Evolutionary conservation across 441 rosid species (phyloP), one percentile per base, ranked within the genome.

Genomic region (Mallotus japonicus): DNA sequence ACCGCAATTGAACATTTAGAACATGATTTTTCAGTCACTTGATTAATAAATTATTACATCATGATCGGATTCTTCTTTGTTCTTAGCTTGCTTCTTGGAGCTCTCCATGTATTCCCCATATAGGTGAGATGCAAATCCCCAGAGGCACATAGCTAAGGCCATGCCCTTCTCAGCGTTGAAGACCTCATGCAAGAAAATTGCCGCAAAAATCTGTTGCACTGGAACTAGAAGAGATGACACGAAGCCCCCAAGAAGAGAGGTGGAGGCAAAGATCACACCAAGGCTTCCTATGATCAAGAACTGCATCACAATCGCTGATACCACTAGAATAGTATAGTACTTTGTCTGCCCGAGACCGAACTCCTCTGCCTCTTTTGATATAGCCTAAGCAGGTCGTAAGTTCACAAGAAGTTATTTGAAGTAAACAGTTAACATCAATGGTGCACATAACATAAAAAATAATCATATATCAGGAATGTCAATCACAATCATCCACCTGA

Each of bases 191-290:
- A 70, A 37, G 65, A 71, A 12, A 9, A 76, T 64, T 42, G 50
- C 75, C 11, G 71, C 75, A 56, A 70, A 76, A 4, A 50, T 53
- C 59, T 76, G 78, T 37, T 76, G 78, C 47, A 76, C 61, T n/a
- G 75, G 71, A 65, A 70, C 67, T 17, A 70, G 59, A 14, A 70
- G 71, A 32, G 71, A 55, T 22, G 78, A 46, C 20, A 76, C 20
- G 3, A 70, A 54, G 32, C 73, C 79, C 51, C 67, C 75, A 1
- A 76, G 53, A 17, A 71, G 75, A 32, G 79, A 76, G 4, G 71
- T 16, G 32, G 79, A 71, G 62, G 37, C 59, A 46, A 76, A 64
- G 28, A 70, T 64, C 40, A 63, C 64, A 32, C 78, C 66, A 8
- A 76, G 50, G 34, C 66, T 63, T 32, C 71, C 67, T 5, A 70